Base-by-base conservation (phyloP, 202 grass and related monocot genomes). In the Panicum virgatum region DNA sequence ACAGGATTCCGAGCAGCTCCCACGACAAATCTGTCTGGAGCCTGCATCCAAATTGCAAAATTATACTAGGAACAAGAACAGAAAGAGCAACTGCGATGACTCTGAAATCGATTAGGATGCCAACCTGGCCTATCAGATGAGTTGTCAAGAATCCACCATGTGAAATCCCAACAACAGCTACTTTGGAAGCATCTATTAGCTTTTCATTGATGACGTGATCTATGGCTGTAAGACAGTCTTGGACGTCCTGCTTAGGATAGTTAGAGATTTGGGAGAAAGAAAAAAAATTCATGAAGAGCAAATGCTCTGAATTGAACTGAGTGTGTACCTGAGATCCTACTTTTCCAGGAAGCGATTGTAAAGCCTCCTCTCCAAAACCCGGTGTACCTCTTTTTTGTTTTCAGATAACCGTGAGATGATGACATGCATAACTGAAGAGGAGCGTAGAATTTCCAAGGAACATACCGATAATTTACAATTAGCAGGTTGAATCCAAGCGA, bases 61-160 rank as follows among this genome's bases (percentile, higher is more conserved):
- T 38, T 69, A 42, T 53, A 73, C 61, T 44, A 13, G 25, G 29
- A 77, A 37, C 22, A 84, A 27, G 19, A 59, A 59, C 12, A 50
- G 14, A 69, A 37, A 11, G 13, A 47, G 18, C 18, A 15, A 23
- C 61, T 52, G 69, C 13, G 26, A 61, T 12, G 43, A 42, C 66
- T 84, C 54, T 22, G 22, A 53, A 60, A 63, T 30, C 40, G 65
- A 61, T 77, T 68, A 47, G 5, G 38, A 79, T 52, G 66, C 69
- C 75, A 88, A 94, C 96, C 92, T 98, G 96, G 54, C 90, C 92
- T 14, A 98, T 86, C 18, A 98, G 83, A 81, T 98, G 92, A 66
- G 92, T 89, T 71, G 96, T 85, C 78, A 96, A 91, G 82, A 98
- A 98, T 65, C 92, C 96, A 74, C 90, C 92, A 34, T 93, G 92